Conservation (phyloP, 2,329 filamentous ascomycete genomes). For the Ophiostoma perfectum region DNA sequence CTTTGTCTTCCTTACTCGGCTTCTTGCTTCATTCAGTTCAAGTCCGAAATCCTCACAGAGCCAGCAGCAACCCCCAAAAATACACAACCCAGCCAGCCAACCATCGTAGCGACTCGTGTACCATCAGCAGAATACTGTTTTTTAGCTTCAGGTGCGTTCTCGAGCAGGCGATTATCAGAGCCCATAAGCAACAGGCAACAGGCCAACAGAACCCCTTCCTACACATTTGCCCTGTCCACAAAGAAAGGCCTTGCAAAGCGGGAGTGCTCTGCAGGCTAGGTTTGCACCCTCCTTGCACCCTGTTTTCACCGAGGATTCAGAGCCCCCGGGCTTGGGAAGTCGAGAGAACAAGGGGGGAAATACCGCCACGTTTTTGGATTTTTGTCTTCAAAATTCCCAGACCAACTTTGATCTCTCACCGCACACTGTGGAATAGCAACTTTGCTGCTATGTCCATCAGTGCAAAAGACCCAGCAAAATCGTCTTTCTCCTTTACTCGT, state of each 20-base stretch:
- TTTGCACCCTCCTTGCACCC: neutral
- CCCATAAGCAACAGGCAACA: no score
- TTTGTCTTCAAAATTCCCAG: neutral
- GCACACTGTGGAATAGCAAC: neutral
- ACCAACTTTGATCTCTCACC: neutral
- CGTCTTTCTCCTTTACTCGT: neutral
- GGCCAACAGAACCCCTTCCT: no score
- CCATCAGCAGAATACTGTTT: neutral
- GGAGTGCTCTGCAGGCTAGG: no score
- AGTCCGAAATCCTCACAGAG: neutral
- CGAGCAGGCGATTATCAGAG: no score
- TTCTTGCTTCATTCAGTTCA: neutral
- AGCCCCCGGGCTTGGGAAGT: neutral
- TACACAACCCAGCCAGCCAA: neutral
- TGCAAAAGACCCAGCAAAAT: no score
- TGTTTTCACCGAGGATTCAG: neutral
- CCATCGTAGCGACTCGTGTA: neutral
- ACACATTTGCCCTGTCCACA: no score
- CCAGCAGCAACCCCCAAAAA: neutral
- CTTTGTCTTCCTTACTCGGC: neutral
- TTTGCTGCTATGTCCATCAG: no score
- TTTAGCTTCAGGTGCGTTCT: neutral
- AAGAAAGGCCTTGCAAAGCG: no score
- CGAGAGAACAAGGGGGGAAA: neutral
- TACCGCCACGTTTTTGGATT: neutral